phyloP scores from a whole-genome alignment of 1,284 basidiomycete genomes.

The Coriolopsis trogii region DNA sequence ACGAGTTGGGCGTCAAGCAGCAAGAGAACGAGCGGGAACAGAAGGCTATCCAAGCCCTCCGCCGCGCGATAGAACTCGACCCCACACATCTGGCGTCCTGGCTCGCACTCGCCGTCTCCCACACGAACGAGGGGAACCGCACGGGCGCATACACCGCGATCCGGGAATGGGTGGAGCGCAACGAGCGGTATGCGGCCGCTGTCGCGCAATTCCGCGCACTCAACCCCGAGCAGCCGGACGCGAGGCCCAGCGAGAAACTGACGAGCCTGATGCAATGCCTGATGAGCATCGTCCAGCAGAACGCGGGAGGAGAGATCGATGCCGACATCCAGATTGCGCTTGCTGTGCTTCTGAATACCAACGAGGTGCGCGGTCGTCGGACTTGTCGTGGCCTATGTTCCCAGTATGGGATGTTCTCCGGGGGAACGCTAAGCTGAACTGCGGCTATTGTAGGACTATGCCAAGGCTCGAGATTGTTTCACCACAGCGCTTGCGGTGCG shows the following conservation, averaged over 20 bases:
- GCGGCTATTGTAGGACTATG: constrained; percentile 69
- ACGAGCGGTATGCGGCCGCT: constrained; percentile 55
- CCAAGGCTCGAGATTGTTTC: constrained; percentile 95
- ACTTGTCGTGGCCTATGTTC: too few species aligned
- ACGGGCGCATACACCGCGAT: constrained; percentile 78
- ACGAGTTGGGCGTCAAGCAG: constrained; percentile 92
- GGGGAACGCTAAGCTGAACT: background rate
- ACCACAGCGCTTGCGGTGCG: constrained; percentile 84
- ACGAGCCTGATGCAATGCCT: constrained; percentile 58
- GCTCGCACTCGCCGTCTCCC: constrained; percentile 90
- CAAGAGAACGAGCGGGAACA: constrained; percentile 98
- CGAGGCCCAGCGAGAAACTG: constrained; percentile 47
- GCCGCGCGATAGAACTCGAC: constrained; percentile 82
- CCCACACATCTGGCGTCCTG: constrained; percentile 79
- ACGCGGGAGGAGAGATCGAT: constrained; percentile 67
- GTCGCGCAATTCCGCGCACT: constrained; percentile 45
- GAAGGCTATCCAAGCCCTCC: constrained; percentile 87
- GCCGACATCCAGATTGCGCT: constrained; percentile 96
- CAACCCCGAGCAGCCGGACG: constrained; percentile 35
- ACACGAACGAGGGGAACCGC: constrained; percentile 90
- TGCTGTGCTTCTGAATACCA: constrained; percentile 91
- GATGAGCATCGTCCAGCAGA: constrained; percentile 67
- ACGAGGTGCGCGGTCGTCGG: constrained; percentile 60
- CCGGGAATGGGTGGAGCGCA: constrained; percentile 76
- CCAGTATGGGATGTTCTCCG: background rate